Evolutionary conservation across 2,329 filamentous ascomycete genomes (phyloP), one percentile per base, ranked within the genome.

Genomic region (Myriangium duriaei): DNA sequence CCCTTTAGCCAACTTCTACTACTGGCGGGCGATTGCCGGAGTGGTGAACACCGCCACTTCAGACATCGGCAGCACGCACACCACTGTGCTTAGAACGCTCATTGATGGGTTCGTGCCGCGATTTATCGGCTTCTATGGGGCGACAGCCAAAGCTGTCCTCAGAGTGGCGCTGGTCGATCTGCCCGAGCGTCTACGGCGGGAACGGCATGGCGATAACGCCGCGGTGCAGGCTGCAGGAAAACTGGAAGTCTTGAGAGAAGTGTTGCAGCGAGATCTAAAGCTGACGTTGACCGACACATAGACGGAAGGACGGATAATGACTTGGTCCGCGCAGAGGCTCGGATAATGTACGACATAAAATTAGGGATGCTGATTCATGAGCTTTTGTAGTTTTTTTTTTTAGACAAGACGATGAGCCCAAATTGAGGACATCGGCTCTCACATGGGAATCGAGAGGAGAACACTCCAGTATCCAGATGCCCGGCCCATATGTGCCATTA

Each of bases 61-160:
- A 2, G 57, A 65, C 24, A 53, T 63, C 9, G 60, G 60, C 30
- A 55, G 66, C 21, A 67, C 68, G 30, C 69, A 71, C 34, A 61
- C 60, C 37, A 50, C 60, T 14, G 59, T 66, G 10, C 51, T 79
- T 17, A 67, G 73, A 48, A 64, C 63, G 26, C 63, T 75, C 44
- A 56, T 73, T 5, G 61, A 69, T 35, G 73, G 79, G 15, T 80
- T 80, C 44, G 78, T 84, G 45, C 69, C 75, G 38, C 77, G 81
- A 12, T 85, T 96, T 50, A 63, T 95, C 34, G 66, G 68, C 11
- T 84, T 91, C 48, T 98, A 87, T 51, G 88, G 87, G 1, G 76
- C 74, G 34, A 74, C 80, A 5, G 87, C 74, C 0, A 56, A 81
- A n/a, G 79, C 73, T 0, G 75, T 83, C 1, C 56, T 95, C 47